phyloP scores from a whole-genome alignment of 345 rosid genomes.

The Gossypium turneri region DNA sequence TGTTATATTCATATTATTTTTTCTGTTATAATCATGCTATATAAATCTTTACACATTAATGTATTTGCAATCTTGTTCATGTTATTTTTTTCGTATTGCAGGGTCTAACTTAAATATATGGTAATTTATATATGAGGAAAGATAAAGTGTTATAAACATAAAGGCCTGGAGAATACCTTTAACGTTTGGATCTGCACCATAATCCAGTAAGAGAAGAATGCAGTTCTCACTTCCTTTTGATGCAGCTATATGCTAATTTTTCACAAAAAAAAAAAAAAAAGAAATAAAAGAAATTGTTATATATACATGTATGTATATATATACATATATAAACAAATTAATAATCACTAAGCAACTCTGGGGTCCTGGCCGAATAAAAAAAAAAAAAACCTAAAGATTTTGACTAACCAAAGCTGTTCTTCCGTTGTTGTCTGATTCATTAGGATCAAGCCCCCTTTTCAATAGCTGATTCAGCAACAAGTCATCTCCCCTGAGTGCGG shows the following conservation, averaged over 20 bases:
- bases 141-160: background rate
- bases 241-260: slow-evolving; percentile 77
- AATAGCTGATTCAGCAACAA: slow-evolving; percentile 65
- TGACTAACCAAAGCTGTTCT: slow-evolving; percentile 70
- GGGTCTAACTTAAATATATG: background rate
- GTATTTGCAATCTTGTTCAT: background rate
- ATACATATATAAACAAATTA: background rate
- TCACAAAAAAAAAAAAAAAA: background rate
- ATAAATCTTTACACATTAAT: background rate
- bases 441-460: slow-evolving; percentile 78
- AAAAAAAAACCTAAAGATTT: background rate
- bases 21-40: background rate
- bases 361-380: background rate
- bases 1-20: background rate
- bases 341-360: background rate
- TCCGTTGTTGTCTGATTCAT: slow-evolving; percentile 71
- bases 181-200: slow-evolving; percentile 58
- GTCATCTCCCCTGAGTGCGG: slow-evolving; percentile 82
- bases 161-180: slow-evolving; percentile 45
- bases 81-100: background rate
- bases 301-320: background rate
- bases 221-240: slow-evolving; percentile 72
- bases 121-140: background rate
- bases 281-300: background rate
- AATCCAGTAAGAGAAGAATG: slow-evolving; percentile 61